These are phyloP conservation scores for Trebouxia gelatinosa DNA, from an alignment of 163 green algal genomes.

Conservation along the genomic window DNA sequence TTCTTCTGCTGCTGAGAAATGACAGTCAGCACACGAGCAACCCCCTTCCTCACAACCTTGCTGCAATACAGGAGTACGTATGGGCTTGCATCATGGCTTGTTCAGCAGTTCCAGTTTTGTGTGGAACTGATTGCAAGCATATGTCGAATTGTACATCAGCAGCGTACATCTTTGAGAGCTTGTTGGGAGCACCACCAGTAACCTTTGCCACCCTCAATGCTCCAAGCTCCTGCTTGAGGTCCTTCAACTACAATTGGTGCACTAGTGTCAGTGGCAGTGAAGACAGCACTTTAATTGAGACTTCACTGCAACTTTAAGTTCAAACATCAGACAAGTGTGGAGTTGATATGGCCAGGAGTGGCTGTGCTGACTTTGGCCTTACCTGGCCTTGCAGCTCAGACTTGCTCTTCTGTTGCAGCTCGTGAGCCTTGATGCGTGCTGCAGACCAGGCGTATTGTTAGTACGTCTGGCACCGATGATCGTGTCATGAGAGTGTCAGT, in stretches of 20 bases:
- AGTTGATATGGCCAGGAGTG: too few species aligned
- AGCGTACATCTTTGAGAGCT: slow-evolving; percentile 95
- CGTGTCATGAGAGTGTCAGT: too few species aligned
- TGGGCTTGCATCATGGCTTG: too few species aligned
- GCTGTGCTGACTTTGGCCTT: neutral
- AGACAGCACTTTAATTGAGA: neutral
- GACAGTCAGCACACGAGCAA: slow-evolving; percentile 94
- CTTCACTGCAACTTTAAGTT: neutral
- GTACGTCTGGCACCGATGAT: too few species aligned
- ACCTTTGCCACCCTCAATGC: slow-evolving; percentile 98
- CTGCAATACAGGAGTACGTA: slow-evolving; percentile 52
- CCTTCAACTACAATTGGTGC: slow-evolving; percentile 84
- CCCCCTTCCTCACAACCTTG: slow-evolving; percentile 95
- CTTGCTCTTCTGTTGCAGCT: slow-evolving; percentile 94
- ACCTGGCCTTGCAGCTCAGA: slow-evolving; percentile 86
- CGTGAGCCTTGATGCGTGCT: slow-evolving; percentile 91
- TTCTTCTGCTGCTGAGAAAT: slow-evolving; percentile 87
- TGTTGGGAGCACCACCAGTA: slow-evolving; percentile 97
- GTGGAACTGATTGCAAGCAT: too few species aligned
- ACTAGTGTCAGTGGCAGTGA: neutral
- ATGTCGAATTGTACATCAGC: neutral
- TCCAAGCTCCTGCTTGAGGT: slow-evolving; percentile 94
- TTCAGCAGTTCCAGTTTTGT: too few species aligned
- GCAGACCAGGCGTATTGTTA: too few species aligned
- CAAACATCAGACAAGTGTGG: too few species aligned